Conservation (phyloP, 345 rosid genomes). For the Leavenworthia alabamica region DNA sequence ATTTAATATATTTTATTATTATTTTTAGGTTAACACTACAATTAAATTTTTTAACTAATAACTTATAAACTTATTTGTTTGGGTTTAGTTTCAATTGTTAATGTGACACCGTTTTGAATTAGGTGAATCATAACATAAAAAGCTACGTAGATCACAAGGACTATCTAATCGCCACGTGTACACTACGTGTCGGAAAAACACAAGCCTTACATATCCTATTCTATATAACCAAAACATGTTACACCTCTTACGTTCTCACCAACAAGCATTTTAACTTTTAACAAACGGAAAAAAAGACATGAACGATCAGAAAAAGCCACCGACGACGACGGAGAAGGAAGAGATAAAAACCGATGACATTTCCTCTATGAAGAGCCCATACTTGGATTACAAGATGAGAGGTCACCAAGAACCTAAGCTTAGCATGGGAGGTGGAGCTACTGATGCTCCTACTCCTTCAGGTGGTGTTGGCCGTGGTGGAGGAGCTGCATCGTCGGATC, state of each 20-base stretch:
- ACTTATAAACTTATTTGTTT: too few relatives aligned
- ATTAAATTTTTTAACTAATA: too few relatives aligned
- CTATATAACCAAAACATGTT: too few relatives aligned
- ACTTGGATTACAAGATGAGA: constrained; percentile 23
- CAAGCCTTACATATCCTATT: too few relatives aligned
- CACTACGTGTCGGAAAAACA: too few relatives aligned
- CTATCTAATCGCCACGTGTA: too few relatives aligned
- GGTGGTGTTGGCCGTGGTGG: constrained; percentile 27
- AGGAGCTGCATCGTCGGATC: constrained; percentile 16
- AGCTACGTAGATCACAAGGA: too few relatives aligned
- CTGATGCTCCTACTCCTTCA: constrained; percentile 67
- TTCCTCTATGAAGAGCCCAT: background rate
- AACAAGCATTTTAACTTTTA: background rate
- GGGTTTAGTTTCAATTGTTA: too few relatives aligned
- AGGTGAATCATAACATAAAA: too few relatives aligned
- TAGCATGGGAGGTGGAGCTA: constrained; percentile 52
- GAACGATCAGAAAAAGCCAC: background rate
- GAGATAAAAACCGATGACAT: background rate
- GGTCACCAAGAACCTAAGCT: constrained; percentile 44
- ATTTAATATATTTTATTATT: too few relatives aligned
- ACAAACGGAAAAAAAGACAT: background rate
- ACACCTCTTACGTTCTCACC: background rate
- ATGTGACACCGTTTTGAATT: too few relatives aligned
- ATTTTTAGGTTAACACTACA: too few relatives aligned
- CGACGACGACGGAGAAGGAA: background rate